Base-by-base conservation (phyloP, 2,329 filamentous ascomycete genomes). In the Chaetomium sp. region DNA sequence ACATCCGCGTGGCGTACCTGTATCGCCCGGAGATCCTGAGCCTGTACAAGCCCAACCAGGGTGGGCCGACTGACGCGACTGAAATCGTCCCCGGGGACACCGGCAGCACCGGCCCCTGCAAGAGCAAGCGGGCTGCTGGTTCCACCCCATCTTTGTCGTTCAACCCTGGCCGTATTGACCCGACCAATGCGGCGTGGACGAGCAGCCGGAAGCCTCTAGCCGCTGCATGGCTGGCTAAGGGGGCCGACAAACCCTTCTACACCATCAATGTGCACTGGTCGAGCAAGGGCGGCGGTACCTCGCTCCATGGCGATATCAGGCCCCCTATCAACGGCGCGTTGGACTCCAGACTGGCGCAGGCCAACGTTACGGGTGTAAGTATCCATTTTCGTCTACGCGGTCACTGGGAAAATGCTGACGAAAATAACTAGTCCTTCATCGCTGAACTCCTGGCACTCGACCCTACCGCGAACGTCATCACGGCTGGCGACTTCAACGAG, bases 401-500 rank as follows among this genome's bases (percentile, higher is more conserved):
- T 3, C 8, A 36, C 11, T 19, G 19, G 4, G 10, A 5, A 2
- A 3, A 36, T 36, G 53, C 60, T 59, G 32, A 64, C 57, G 5
- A 10, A 6, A 8, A 45, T 38, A 27, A 27, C 3, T 27, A 76
- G 76, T 62, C 71, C 11, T 87, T 87, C 63, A 74, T 85, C 52
- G 69, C 74, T 1, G 55, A 79, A 55, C 82, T 89, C 61, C 76
- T 88, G 19, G 67, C 72, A 6, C 64, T 76, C 42, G 79, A 88
- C 68, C 66, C 72, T 9, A 69, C 76, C 12, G 85, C 86, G 0
- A 73, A 73, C 32, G 68, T 89, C 61, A 76, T 89, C 57, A 71
- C 76, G 2, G 79, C 81, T 0, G 86, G 86, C 33, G 86, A 89
- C 70, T 89, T 85, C 67, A 89, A 89, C 74, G 86, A 89, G 68